Conservation (phyloP, 371 early-diverging fungal genomes). For the Ecytonucleospora hepatopenaei region DNA sequence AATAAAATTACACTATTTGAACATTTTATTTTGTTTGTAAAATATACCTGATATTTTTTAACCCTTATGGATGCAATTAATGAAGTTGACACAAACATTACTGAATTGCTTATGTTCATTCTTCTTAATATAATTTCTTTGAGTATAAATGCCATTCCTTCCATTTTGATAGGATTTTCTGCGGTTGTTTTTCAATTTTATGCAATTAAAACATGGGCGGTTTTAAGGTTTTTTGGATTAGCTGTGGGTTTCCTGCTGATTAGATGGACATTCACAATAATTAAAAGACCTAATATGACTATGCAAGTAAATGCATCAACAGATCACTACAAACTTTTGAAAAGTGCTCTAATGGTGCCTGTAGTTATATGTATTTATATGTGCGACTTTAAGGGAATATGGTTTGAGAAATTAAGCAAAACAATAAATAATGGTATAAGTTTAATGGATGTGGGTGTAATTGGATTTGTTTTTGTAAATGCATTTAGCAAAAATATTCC, state of each 20-base stretch:
- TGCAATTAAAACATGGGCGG: too few species aligned
- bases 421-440: slow-evolving; percentile 37
- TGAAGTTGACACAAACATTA: too few species aligned
- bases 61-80: too few species aligned
- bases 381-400: slow-evolving; percentile 46
- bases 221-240: too few species aligned
- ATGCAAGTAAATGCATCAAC: not conserved
- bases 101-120: too few species aligned
- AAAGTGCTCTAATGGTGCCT: not conserved
- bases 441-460: slow-evolving; percentile 57
- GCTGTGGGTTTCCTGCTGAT: not conserved
- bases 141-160: too few species aligned
- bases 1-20: too few species aligned
- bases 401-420: slow-evolving; percentile 39
- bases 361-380: slow-evolving; percentile 48
- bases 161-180: too few species aligned
- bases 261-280: not conserved
- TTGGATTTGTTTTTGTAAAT: slow-evolving; percentile 43
- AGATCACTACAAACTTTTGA: not conserved
- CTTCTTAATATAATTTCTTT: too few species aligned
- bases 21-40: too few species aligned
- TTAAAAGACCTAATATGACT: not conserved
- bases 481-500: slow-evolving; percentile 31
- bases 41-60: too few species aligned
- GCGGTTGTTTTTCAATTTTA: too few species aligned